Conservation (phyloP, 1,284 basidiomycete genomes). For the Sanghuangporus baumii region DNA sequence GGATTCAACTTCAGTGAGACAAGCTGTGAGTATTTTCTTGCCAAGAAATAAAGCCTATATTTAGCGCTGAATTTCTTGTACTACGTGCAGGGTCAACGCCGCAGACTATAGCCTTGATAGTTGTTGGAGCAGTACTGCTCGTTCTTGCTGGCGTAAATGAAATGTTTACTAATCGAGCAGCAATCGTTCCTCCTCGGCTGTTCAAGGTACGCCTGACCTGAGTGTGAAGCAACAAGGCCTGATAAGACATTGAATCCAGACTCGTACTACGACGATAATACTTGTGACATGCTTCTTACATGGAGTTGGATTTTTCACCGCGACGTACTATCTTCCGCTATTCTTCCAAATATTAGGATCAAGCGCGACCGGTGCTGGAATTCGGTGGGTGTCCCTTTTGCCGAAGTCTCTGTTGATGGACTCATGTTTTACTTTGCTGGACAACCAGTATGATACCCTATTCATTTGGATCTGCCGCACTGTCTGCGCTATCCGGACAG, state of each 20-base stretch:
- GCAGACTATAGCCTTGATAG: conserved; percentile 70
- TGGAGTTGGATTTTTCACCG: conserved; percentile 60
- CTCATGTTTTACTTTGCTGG: not conserved
- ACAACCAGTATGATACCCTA: conserved; percentile 63
- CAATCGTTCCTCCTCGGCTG: conserved; percentile 76
- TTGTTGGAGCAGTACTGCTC: conserved; percentile 59
- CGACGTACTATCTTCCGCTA: conserved; percentile 67
- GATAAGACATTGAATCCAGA: conserved; percentile 33
- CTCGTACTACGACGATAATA: conserved; percentile 67
- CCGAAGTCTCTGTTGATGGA: not conserved
- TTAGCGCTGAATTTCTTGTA: not conserved
- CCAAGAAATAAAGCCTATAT: not conserved
- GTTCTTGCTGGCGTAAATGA: conserved; percentile 60
- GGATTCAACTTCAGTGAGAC: conserved; percentile 78
- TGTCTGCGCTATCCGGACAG: conserved; percentile 57
- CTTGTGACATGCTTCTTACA: conserved; percentile 63
- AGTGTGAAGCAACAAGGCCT: conserved; percentile 1
- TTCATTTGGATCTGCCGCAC: conserved; percentile 55
- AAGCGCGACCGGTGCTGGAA: conserved; percentile 69
- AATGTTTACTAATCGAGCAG: conserved; percentile 61
- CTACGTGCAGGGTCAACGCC: conserved; percentile 30
- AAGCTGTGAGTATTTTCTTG: conserved; percentile 40
- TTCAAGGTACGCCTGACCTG: conserved; percentile 48
- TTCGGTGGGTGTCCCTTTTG: conserved; percentile 40
- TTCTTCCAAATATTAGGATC: conserved; percentile 79